These are phyloP conservation scores for Saturnispora serradocipensis DNA, from an alignment of 805 yeast species.

Conservation along the genomic window DNA sequence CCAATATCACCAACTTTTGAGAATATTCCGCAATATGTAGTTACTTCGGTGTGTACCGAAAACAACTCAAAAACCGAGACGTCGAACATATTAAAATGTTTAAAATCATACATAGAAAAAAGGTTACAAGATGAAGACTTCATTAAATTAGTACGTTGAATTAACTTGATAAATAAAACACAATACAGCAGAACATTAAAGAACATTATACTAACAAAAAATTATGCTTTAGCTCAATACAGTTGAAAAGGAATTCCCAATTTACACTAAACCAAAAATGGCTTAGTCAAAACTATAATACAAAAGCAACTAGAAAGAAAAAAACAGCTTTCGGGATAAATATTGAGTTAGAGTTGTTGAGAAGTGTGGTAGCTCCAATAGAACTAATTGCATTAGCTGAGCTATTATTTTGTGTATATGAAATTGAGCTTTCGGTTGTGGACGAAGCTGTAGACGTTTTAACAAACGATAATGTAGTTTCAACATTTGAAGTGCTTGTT, in stretches of 20 bases:
- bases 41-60: not conserved
- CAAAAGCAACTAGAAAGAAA: not conserved
- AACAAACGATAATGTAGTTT: not conserved
- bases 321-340: not conserved
- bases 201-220: not conserved
- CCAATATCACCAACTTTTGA: not conserved
- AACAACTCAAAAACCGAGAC: not conserved
- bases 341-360: not conserved
- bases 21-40: not conserved
- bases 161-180: not conserved
- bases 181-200: not conserved
- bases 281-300: not conserved
- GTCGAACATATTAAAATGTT: not conserved
- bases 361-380: not conserved
- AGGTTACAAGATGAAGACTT: conserved; percentile 1
- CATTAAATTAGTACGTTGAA: conserved; percentile 1
- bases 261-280: not conserved
- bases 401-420: not conserved
- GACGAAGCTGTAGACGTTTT: not conserved
- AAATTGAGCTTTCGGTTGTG: not conserved
- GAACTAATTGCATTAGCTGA: not conserved
- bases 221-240: not conserved
- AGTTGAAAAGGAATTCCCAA: not conserved
- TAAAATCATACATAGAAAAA: not conserved
- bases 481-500: not conserved